Evolutionary conservation across 2,329 filamentous ascomycete genomes (phyloP).

Genomic region (Trematosphaeria pertusa): DNA sequence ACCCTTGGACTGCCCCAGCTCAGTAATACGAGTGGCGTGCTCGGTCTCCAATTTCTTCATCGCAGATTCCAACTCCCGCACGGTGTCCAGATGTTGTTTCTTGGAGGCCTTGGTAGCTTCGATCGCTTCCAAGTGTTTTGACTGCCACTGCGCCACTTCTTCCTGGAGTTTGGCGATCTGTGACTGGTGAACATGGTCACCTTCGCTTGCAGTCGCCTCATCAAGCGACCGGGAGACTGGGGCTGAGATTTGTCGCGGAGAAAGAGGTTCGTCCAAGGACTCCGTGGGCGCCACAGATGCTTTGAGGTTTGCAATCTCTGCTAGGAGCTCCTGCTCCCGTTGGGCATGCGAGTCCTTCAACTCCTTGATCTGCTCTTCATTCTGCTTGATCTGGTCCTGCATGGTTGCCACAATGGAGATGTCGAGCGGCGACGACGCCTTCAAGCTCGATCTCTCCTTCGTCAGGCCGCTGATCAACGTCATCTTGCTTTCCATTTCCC

Average conservation of each 20-base stretch:
- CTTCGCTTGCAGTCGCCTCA: constrained; percentile 28
- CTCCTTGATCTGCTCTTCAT: constrained; percentile 76
- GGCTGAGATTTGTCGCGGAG: constrained; percentile 20
- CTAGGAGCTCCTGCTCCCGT: constrained; percentile 76
- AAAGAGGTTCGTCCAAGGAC: constrained; percentile 24
- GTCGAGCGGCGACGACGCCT: constrained; percentile 80
- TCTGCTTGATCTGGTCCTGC: constrained; percentile 86
- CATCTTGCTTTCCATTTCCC: constrained; percentile 97
- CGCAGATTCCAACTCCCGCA: constrained; percentile 75
- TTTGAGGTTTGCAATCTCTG: constrained; percentile 74
- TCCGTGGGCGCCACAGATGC: constrained; percentile 52
- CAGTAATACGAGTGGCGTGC: constrained; percentile 37
- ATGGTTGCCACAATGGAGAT: constrained; percentile 88
- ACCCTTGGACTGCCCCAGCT: constrained; percentile 39
- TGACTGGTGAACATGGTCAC: constrained; percentile 54
- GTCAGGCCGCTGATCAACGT: constrained; percentile 94
- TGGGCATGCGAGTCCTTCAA: constrained; percentile 75
- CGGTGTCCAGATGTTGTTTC: constrained; percentile 72
- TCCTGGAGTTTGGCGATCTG: constrained; percentile 71
- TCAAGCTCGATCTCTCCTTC: constrained; percentile 88
- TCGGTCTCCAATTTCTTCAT: constrained; percentile 48
- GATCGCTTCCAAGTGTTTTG: constrained; percentile 74
- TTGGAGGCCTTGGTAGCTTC: constrained; percentile 76
- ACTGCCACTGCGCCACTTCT: constrained; percentile 77
- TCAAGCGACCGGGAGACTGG: constrained; percentile 11